Base-by-base conservation (phyloP, 495 filamentous ascomycete species). In the Cercophora scortea region DNA sequence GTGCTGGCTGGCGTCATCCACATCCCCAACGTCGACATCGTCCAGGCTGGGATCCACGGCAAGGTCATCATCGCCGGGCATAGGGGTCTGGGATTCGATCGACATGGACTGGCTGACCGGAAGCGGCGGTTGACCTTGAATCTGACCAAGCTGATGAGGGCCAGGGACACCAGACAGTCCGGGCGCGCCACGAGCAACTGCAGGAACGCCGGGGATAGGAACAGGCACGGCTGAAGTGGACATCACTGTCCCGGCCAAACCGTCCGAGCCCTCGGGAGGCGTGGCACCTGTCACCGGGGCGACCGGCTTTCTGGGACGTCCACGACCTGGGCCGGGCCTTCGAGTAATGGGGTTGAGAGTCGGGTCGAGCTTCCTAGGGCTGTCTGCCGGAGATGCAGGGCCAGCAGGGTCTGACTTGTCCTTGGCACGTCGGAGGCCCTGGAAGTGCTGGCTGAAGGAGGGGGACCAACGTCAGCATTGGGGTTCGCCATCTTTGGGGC, bases 341-440 rank as follows among this genome's bases (percentile, higher is more conserved):
- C 73, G 64, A 16, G 73, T 78, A 49, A 78, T 76, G 49, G 74
- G 74, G 47, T 78, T 78, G 32, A 58, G 16, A 4, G 65, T 67
- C 17, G 74, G 73, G 54, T 76, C 73, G 40, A 55, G n/a, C 49
- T 59, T 70, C 41, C 69, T 57, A 13, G 67, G 57, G 8, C 42
- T 59, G 8, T 56, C 49, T 45, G 47, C 9, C 25, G 50, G 9
- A n/a, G 43, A 17, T n/a, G 45, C 10, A 16, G 39, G 19, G 32
- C 58, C 57, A 47, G 58, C 64, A 7, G 57, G 13, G 12, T 76
- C 74, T n/a, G 63, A 48, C 53, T 78, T 78, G 47, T 71, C 63
- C 46, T 74, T 69, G 15, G 73, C 69, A 18, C 74, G 60, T 19
- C 74, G 64, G 11, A 78, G 69, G 13, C 74, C 74, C 50, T 78